These are phyloP conservation scores for Withania somnifera DNA, from an alignment of 305 asterid species.

Conservation along the genomic window DNA sequence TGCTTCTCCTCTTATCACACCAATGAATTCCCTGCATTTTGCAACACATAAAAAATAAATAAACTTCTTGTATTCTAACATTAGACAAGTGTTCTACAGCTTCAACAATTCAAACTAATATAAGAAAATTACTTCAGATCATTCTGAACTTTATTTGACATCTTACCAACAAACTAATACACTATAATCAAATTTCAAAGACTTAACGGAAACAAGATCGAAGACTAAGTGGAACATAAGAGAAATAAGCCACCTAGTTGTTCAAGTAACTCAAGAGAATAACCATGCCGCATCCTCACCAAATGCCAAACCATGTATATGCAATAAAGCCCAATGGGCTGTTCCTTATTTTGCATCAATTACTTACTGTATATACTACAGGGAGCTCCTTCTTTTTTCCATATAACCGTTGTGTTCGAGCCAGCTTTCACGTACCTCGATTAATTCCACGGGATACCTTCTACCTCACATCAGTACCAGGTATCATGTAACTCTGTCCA, in stretches of 20 bases:
- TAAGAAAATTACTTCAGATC: neutral
- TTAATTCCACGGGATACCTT: no score
- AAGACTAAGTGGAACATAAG: neutral
- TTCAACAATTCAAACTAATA: neutral
- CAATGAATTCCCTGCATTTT: conserved; percentile 79
- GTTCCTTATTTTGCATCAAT: neutral
- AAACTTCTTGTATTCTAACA: neutral
- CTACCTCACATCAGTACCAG: no score
- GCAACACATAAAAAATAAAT: neutral
- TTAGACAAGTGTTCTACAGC: neutral
- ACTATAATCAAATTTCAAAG: neutral
- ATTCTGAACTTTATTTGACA: neutral
- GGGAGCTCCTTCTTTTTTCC: neutral
- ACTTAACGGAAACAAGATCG: neutral
- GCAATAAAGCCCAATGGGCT: neutral
- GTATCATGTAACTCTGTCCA: no score
- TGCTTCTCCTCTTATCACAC: conserved; percentile 90
- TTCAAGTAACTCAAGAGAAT: neutral
- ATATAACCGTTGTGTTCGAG: no score
- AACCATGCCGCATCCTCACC: neutral
- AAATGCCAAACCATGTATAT: neutral
- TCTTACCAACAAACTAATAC: neutral
- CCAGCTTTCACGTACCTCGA: no score
- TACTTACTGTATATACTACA: neutral
- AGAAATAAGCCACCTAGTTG: neutral